Evolutionary conservation across 176 grass and related monocot species (phyloP), one percentile per base, ranked within the genome.

Genomic region (Tillandsia leiboldiana): DNA sequence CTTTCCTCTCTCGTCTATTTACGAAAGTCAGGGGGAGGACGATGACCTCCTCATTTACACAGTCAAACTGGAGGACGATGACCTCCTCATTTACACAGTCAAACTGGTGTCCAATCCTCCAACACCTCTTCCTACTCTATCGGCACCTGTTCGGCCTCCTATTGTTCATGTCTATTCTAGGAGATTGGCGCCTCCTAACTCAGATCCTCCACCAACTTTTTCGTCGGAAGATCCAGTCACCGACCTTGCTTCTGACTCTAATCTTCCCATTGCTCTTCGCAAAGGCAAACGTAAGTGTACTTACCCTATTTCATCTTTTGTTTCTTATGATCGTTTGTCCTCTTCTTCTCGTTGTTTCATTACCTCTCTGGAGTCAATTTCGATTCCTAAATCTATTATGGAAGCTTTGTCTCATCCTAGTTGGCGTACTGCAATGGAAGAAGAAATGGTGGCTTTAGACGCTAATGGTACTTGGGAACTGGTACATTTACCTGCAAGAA

Each of bases 321-420:
- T 33, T 13, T 50, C 28, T 68, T 68, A 68, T 68, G 28, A 47
- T 17, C 28, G 28, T 17, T 24, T 68, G 10, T 68, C 65, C 2
- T 9, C 65, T 9, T 12, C 10, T 47, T 13, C 47, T 9, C n/a
- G n/a, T 68, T 26, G 28, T 18, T 68, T 68, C 10, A n/a, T 17
- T n/a, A 48, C 65, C 10, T 14, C 28, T 68, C 28, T 50, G 14
- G 9, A 48, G 12, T 3, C 9, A 18, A 10, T 48, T 17, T 68
- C 65, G 3, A 17, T 68, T 50, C 65, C 65, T n/a, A 68, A 20
- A 68, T 13, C 20, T 53, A 0, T 51, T 9, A 2, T 10, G 9
- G 67, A 70, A 13, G 67, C 49, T n/a, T 49, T 53, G 7, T 52
- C 14, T 10, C 67, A 70, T 70, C 67, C 48, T 24, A n/a, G 67